Percentiles rank a stretch among this genome's conserved stretches.
Evolutionary conservation across 345 rosid genomes (phyloP).

Genomic region (Hibiscus trionum): DNA sequence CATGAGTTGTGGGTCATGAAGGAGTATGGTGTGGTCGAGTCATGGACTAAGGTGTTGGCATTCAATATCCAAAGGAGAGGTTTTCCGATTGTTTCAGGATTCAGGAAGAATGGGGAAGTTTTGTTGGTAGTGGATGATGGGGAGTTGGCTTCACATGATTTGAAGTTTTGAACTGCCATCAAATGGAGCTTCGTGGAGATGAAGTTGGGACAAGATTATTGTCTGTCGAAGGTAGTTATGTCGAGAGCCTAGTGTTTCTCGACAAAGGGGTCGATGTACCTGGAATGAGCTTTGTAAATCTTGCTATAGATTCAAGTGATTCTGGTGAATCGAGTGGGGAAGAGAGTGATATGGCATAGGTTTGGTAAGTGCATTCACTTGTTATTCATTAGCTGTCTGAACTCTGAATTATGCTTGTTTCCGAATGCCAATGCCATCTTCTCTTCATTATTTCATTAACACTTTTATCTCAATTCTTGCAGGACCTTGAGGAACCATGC

Average conservation of each 20-base stretch:
- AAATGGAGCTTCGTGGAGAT: neutral
- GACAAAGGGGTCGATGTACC: neutral
- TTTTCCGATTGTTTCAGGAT: too few species aligned
- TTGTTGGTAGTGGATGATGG: neutral
- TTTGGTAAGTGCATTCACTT: too few species aligned
- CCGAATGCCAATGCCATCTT: neutral
- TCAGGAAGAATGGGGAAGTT: too few species aligned
- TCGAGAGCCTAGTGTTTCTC: neutral
- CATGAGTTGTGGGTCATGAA: neutral
- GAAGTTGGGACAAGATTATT: too few species aligned
- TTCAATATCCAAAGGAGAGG: neutral
- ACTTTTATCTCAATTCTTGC: neutral
- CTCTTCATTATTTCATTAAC: neutral
- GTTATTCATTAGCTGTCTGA: too few species aligned
- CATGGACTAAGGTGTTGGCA: neutral
- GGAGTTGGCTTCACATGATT: neutral
- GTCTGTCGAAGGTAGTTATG: neutral
- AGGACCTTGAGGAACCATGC: neutral
- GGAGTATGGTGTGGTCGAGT: neutral
- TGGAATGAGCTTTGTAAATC: too few species aligned
- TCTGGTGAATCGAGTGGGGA: too few species aligned
- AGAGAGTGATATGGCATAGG: too few species aligned
- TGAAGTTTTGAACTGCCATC: neutral
- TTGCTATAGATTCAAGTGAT: too few species aligned
- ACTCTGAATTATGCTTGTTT: neutral